Conservation (phyloP, 1,139 yeast species). For the Yamadazyma conglobata region DNA sequence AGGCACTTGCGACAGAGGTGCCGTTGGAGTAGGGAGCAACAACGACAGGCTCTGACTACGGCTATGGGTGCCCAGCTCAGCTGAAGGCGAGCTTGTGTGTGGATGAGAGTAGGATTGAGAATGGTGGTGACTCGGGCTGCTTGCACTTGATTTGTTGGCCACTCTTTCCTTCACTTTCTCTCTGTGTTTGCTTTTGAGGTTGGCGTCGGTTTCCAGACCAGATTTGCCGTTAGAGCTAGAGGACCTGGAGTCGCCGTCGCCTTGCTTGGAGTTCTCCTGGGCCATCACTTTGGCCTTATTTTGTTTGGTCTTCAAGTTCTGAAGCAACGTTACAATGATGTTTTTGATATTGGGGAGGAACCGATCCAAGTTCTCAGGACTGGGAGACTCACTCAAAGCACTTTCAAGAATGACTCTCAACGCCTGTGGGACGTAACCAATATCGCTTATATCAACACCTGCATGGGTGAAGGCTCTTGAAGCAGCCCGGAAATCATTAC, state of each 20-base stretch:
- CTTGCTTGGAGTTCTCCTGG: constrained; percentile 4
- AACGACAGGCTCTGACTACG: constrained; percentile 2
- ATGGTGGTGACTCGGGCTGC: constrained; percentile 1
- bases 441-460: constrained; percentile 42
- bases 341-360: constrained; percentile 84
- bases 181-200: too few relatives aligned
- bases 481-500: constrained; percentile 89
- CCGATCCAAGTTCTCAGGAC: constrained; percentile 75
- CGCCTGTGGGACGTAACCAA: constrained; percentile 43
- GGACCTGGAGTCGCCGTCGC: background rate
- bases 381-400: constrained; percentile 82
- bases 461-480: constrained; percentile 49
- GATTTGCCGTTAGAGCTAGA: too few relatives aligned
- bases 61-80: background rate
- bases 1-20: constrained; percentile 5
- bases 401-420: constrained; percentile 72
- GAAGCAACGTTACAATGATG: constrained; percentile 77
- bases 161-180: background rate
- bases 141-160: background rate
- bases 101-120: constrained; percentile 2
- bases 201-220: too few relatives aligned
- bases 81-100: background rate
- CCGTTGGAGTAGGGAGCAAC: background rate
- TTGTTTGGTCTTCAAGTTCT: constrained; percentile 80
- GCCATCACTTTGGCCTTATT: constrained; percentile 36